phyloP scores from a whole-genome alignment of 345 rosid genomes.

The Pugionium cornutum region DNA sequence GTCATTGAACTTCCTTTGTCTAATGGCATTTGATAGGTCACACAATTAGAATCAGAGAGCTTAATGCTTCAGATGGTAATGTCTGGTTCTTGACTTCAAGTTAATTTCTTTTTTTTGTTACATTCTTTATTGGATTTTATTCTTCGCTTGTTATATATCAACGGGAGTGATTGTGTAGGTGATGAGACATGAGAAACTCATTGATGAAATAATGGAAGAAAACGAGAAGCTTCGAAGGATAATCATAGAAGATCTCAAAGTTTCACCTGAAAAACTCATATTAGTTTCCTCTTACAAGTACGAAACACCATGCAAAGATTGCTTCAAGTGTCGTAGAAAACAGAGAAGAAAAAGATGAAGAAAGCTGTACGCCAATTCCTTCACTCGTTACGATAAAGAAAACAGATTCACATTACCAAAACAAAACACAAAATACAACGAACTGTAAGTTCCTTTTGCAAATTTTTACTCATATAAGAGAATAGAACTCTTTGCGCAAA shows the following conservation, averaged over 20 bases:
- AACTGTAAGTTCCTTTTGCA: constrained; percentile 28
- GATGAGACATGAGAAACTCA: constrained; percentile 75
- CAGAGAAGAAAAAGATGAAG: constrained; percentile 59
- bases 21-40: constrained; percentile 45
- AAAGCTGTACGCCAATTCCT: constrained; percentile 23
- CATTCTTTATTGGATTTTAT: not conserved
- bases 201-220: constrained; percentile 77
- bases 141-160: not conserved
- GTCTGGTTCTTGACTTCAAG: constrained; percentile 4
- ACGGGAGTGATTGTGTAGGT: constrained; percentile 45
- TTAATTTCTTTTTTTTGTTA: constrained; percentile 20
- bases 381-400: constrained; percentile 20
- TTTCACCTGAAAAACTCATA: constrained; percentile 67
- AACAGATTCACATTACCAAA: constrained; percentile 25
- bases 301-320: constrained; percentile 57
- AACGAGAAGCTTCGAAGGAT: constrained; percentile 73
- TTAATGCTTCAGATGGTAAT: constrained; percentile 85
- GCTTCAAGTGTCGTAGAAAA: constrained; percentile 91
- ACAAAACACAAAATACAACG: constrained; percentile 34
- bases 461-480: constrained; percentile 28
- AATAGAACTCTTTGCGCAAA: constrained; percentile 35
- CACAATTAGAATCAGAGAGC: constrained; percentile 66
- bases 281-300: constrained; percentile 44
- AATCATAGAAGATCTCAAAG: constrained; percentile 75
- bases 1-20: not conserved